Percentiles rank a stretch among this genome's conserved stretches.
These are phyloP conservation scores for Pascua guehoae DNA, from an alignment of 1,284 basidiomycete genomes.

Conservation along the genomic window DNA sequence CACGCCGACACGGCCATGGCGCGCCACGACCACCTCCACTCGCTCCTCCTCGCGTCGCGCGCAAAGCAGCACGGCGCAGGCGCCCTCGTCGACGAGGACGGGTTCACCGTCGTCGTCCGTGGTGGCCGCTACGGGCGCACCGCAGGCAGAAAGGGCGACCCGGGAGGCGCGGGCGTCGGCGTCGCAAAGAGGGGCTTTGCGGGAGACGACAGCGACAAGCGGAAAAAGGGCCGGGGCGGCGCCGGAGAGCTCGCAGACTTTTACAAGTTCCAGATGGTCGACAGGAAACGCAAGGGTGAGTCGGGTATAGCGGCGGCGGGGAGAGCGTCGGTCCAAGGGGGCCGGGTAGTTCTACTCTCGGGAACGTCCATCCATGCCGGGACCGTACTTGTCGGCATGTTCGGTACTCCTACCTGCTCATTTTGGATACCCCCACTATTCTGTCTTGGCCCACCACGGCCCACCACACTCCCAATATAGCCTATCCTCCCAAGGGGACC, in stretches of 20 bases:
- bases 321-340: too few relatives aligned
- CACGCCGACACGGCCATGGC: constrained; percentile 74
- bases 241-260: constrained; percentile 61
- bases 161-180: constrained; percentile 62
- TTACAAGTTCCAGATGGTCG: constrained; percentile 82
- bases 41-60: constrained; percentile 43
- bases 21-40: constrained; percentile 67
- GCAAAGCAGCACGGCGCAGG: constrained; percentile 60
- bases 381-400: background rate
- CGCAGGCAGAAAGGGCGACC: constrained; percentile 74
- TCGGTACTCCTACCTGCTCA: background rate
- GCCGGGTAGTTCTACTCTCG: too few relatives aligned
- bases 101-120: constrained; percentile 82
- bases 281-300: constrained; percentile 77
- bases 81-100: constrained; percentile 81
- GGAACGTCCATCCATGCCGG: too few relatives aligned
- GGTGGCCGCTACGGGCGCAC: constrained; percentile 84
- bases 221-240: constrained; percentile 63
- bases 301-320: too few relatives aligned
- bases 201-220: constrained; percentile 45
- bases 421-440: too few relatives aligned
- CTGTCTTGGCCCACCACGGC: too few relatives aligned
- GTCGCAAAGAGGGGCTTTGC: constrained; percentile 56
- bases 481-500: too few relatives aligned
- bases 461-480: too few relatives aligned